Conservation (phyloP, 2,329 filamentous ascomycete genomes). For the Fusarium mundagurra region DNA sequence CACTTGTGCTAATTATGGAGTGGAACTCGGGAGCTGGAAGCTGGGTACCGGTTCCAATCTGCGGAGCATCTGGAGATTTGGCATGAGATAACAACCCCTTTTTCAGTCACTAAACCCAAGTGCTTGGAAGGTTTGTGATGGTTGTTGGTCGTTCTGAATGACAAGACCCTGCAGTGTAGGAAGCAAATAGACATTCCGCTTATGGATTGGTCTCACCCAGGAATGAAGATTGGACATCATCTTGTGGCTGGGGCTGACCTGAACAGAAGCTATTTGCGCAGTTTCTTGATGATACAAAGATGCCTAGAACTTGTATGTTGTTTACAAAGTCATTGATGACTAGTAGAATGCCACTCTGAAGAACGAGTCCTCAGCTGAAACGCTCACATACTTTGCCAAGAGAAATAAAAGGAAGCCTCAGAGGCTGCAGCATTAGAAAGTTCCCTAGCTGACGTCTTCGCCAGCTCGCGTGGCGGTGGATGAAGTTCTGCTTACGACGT, state of each 20-base stretch:
- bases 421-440: conserved; percentile 41
- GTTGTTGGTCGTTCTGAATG: not conserved
- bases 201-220: not conserved
- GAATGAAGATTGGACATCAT: conserved; percentile 5
- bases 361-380: not conserved
- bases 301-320: conserved; percentile 19
- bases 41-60: conserved; percentile 33
- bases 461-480: conserved; percentile 35
- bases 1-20: conserved; percentile 36
- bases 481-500: conserved; percentile 41
- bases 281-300: not conserved
- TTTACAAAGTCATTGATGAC: not conserved
- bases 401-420: conserved; percentile 38
- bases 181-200: not conserved
- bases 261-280: not conserved
- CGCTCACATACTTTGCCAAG: conserved; percentile 19
- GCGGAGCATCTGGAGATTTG: conserved; percentile 41
- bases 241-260: conserved; percentile 28
- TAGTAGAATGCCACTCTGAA: not conserved
- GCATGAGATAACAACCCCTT: conserved; percentile 39
- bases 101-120: conserved; percentile 3
- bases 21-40: conserved; percentile 37
- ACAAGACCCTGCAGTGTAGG: not conserved
- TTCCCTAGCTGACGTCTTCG: conserved; percentile 39
- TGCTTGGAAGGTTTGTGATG: not conserved